Conservation (phyloP, 257 asterid genomes). For the Fraxinus pennsylvanica region DNA sequence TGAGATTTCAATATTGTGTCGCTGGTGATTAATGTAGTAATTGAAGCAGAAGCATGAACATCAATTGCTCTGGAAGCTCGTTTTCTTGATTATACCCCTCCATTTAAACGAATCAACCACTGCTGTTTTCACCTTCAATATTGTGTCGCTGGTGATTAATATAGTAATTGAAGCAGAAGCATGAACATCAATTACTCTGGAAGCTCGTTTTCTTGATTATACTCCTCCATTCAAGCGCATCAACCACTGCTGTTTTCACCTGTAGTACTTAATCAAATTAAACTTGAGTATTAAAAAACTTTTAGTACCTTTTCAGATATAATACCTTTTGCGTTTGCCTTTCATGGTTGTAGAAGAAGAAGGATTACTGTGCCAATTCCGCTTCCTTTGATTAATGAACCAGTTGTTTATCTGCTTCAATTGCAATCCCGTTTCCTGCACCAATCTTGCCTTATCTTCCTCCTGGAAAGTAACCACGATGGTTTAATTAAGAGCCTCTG, state of each 20-base stretch:
- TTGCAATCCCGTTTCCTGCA: constrained; percentile 70
- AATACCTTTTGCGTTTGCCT: constrained; percentile 67
- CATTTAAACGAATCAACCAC: background rate
- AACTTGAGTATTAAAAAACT: background rate
- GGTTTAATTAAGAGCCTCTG: background rate
- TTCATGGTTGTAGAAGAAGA: constrained; percentile 51
- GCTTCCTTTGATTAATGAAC: constrained; percentile 75
- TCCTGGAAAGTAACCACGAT: constrained; percentile 40
- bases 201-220: background rate
- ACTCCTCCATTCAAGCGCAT: background rate
- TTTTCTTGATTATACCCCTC: background rate
- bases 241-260: constrained; percentile 34
- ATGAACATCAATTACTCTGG: background rate
- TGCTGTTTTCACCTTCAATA: constrained; percentile 34
- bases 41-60: background rate
- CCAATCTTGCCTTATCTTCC: constrained; percentile 64
- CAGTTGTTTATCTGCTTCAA: constrained; percentile 69
- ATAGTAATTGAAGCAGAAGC: background rate
- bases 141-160: background rate
- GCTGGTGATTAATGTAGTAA: background rate
- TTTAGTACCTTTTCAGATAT: background rate
- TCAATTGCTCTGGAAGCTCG: background rate
- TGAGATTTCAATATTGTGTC: background rate
- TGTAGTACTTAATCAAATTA: constrained; percentile 26
- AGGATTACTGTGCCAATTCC: constrained; percentile 75